These are phyloP conservation scores for Phytopythium kandeliae DNA, from an alignment of 352 stramenopile genomes.

Conservation along the genomic window DNA sequence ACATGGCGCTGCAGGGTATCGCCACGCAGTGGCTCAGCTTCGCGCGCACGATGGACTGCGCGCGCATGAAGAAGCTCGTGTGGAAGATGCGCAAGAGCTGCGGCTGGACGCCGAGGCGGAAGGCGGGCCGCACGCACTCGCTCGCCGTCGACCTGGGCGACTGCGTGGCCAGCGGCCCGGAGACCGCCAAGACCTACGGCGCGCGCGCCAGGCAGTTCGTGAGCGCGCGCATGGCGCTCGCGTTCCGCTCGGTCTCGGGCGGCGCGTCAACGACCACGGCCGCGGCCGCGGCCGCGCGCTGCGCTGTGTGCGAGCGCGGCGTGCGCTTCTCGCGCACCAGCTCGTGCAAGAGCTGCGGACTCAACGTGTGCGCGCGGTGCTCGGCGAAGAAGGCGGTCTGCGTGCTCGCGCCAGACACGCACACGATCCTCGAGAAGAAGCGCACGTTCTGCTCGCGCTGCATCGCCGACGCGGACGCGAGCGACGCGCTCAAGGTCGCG, in stretches of 20 bases:
- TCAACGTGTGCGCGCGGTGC: conserved; percentile 29
- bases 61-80: conserved; percentile 24
- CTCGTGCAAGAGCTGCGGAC: conserved; percentile 21
- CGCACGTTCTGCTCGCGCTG: conserved; percentile 15
- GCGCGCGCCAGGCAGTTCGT: conserved; percentile 8
- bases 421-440: conserved; percentile 23
- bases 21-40: conserved; percentile 9
- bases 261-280: neutral
- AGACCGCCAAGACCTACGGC: neutral
- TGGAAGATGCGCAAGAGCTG: conserved; percentile 13
- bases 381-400: conserved; percentile 28
- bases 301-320: conserved; percentile 1
- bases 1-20: conserved; percentile 15
- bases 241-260: neutral
- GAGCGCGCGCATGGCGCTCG: conserved; percentile 2
- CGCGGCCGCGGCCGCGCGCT: neutral
- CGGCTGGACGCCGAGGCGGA: conserved; percentile 10
- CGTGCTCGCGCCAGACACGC: conserved; percentile 24
- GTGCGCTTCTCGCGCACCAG: conserved; percentile 3
- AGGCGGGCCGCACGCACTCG: conserved; percentile 18
- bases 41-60: conserved; percentile 10
- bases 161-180: conserved; percentile 4
- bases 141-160: conserved; percentile 24
- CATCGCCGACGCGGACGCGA: conserved; percentile 8
- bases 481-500: conserved; percentile 15